Base-by-base conservation (phyloP, 805 yeast genomes). In the Nakazawaea laoshanensis region DNA sequence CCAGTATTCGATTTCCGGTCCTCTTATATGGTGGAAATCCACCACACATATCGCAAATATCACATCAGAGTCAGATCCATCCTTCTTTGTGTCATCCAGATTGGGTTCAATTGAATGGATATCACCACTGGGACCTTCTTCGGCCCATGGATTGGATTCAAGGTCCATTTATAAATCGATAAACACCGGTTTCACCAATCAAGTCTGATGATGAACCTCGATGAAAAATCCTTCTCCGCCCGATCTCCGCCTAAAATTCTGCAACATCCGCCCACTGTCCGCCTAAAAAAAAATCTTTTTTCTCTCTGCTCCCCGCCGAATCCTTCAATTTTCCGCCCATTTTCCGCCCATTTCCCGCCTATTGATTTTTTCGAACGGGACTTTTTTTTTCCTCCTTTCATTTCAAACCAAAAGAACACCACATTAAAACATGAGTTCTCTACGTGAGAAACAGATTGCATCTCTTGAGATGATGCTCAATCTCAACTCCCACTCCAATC, bases 1-100 rank as follows among this genome's bases (percentile, higher is more conserved):
- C 86, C 96, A 84, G 57, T 84, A 87, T 54, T 89, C 96, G 16
- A 92, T 74, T 52, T 92, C 96, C 0, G 98, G 97, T 2, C 98
- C 98, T 38, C 94, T 64, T 19, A 60, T 53, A 48, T 92, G 97
- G 50, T 89, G 95, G 64, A 89, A 89, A 44, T 94, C 94, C 14
- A 88, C 95, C 10, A 92, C 70, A 43, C 95, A 80, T 3, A 88
- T 71, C 9, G 95, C 96, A 52, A 84, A 77, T 2, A 89, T 70
- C 44, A 76, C 50, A 30, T 51, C 32, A 26, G 30, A 15, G 23
- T 16, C 12, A n/a, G n/a, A n/a, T n/a, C n/a, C n/a, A n/a, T n/a
- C n/a, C n/a, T n/a, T n/a, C n/a, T n/a, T n/a, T n/a, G n/a, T n/a
- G n/a, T n/a, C n/a, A n/a, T n/a, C n/a, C n/a, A n/a, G n/a, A n/a